Evolutionary conservation across 306 rosid species (phyloP).

Genomic region (Lathyrus tuberosus): DNA sequence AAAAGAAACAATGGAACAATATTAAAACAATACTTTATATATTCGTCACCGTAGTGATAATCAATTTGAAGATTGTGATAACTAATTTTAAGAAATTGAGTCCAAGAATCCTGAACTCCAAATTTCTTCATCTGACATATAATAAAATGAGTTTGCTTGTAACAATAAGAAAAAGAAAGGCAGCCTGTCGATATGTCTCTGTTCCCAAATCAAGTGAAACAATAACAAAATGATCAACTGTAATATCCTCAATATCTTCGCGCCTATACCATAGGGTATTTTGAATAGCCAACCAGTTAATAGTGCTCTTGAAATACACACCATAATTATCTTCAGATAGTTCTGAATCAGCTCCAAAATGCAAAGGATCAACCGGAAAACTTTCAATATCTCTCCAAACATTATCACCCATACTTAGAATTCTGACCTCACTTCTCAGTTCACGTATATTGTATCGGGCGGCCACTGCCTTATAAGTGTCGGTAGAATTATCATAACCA

Average conservation of each 20-base stretch:
- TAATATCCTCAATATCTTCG: background rate
- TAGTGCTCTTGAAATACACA: background rate
- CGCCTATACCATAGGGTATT: background rate
- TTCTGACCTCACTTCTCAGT: background rate
- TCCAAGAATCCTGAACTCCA: too few relatives aligned
- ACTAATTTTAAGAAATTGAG: too few relatives aligned
- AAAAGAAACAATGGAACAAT: too few relatives aligned
- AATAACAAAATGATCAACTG: background rate
- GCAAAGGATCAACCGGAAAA: background rate
- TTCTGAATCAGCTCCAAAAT: too few relatives aligned
- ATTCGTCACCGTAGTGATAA: accelerated
- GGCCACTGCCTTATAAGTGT: background rate
- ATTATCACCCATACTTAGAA: background rate
- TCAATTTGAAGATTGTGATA: too few relatives aligned
- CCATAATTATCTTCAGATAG: background rate
- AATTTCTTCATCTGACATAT: too few relatives aligned
- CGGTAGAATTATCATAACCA: background rate
- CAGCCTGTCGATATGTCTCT: background rate
- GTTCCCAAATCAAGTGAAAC: background rate
- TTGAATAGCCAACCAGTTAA: background rate
- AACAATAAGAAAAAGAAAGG: background rate
- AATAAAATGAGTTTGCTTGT: too few relatives aligned
- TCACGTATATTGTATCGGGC: background rate
- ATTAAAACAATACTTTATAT: too few relatives aligned
- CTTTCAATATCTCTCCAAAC: background rate